Percentiles rank a stretch among this genome's conserved stretches.
Conservation (phyloP, 148 eudicot species). For the Vaccinium vitisidaea region DNA sequence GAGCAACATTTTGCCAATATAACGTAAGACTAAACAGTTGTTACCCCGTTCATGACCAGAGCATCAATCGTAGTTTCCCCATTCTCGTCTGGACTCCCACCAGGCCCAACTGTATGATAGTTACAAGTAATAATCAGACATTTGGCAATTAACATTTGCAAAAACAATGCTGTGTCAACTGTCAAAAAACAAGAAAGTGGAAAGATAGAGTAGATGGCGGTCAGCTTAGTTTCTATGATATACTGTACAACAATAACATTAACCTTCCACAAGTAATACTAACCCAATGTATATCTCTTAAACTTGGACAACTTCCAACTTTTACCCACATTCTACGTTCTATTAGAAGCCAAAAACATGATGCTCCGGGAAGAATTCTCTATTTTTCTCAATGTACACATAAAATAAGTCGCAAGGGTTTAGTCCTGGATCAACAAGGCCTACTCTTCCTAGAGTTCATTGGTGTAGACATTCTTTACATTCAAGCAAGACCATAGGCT, state of each 20-base stretch:
- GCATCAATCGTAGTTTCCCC: conserved; percentile 96
- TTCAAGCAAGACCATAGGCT: not conserved
- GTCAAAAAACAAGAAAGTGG: not conserved
- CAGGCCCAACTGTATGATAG: conserved; percentile 78
- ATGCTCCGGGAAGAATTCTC: not conserved
- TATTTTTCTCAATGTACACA: not conserved
- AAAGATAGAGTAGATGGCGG: not conserved
- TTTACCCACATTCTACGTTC: not conserved
- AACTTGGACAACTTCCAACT: not conserved
- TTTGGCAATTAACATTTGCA: not conserved
- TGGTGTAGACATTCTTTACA: not conserved
- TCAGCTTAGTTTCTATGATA: not conserved
- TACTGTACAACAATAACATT: not conserved
- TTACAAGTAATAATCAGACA: conserved; percentile 6
- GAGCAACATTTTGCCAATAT: not conserved
- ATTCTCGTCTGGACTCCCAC: conserved; percentile 98
- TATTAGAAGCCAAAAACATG: not conserved
- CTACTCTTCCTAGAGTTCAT: not conserved
- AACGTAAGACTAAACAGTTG: not conserved
- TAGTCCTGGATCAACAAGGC: not conserved
- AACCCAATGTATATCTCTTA: not conserved
- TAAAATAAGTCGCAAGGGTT: not conserved
- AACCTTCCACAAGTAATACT: not conserved
- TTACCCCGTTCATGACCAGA: conserved; percentile 94
- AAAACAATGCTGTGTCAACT: not conserved